Evolutionary conservation across 2,329 filamentous ascomycete genomes (phyloP).

Genomic region (Aureobasidium sp.): DNA sequence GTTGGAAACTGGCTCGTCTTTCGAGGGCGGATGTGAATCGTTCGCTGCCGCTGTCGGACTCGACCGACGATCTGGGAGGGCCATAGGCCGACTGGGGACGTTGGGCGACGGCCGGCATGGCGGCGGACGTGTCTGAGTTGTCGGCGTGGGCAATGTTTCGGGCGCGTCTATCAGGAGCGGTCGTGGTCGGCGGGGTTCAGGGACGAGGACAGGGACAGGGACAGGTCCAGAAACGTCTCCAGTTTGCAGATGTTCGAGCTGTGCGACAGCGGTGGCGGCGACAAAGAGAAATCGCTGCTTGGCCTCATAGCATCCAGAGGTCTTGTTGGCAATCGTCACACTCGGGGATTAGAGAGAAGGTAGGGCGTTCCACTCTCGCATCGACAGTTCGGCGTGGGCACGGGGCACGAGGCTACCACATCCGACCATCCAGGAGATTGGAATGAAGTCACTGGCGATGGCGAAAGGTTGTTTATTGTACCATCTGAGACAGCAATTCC

Average conservation of each 20-base stretch:
- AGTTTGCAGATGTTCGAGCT: background rate
- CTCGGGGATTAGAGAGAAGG: background rate
- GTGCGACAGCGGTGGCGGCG: slow-evolving; percentile 1
- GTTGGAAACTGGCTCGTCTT: slow-evolving; percentile 3
- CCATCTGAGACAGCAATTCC: slow-evolving; percentile 10
- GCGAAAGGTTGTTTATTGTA: background rate
- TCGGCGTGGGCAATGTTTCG: background rate
- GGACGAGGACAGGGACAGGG: background rate
- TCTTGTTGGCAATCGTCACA: background rate
- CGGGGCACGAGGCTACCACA: slow-evolving; percentile 1
- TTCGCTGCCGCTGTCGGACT: slow-evolving; percentile 12
- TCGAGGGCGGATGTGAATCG: slow-evolving; percentile 10
- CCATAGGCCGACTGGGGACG: slow-evolving; percentile 13
- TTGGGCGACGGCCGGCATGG: slow-evolving; percentile 8
- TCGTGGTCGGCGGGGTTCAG: background rate
- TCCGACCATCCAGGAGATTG: background rate
- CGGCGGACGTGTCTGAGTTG: background rate
- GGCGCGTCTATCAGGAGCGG: background rate
- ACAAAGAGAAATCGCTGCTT: background rate
- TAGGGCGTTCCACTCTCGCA: slow-evolving; percentile 11
- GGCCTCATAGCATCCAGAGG: slow-evolving; percentile 6
- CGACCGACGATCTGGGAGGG: slow-evolving; percentile 4
- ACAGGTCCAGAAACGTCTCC: background rate
- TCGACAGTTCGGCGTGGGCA: slow-evolving; percentile 5
- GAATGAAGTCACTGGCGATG: background rate